Evolutionary conservation across 371 early-diverging fungal species (phyloP), one percentile per base, ranked within the genome.

Genomic region (Mucor mucedo): DNA sequence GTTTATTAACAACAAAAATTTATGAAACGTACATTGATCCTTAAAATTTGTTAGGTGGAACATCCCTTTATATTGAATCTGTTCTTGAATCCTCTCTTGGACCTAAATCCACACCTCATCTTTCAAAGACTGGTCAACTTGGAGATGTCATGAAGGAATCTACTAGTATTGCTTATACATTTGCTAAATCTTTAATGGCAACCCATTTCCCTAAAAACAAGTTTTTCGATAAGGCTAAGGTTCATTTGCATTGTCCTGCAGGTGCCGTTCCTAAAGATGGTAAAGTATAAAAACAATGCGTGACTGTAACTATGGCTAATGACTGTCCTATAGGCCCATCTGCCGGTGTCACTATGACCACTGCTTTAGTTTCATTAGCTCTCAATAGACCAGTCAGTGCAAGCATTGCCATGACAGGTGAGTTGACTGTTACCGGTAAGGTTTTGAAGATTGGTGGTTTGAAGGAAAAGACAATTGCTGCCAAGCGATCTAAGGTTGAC

Each of bases 91-190:
- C 91, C 0, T 81, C 87, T 27, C 74, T 89, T 16, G 66, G 75
- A 7, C 79, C 82, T n/a, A 84, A 87, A 54, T 85, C 87, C 9
- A 87, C 87, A 33, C 91, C 94, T 49, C 70, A 79, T 30, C 84
- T 93, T 42, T 77, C 84, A 49, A 87, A 84, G 60, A 97, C 99
- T 2, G 99, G 98, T 27, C 97, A 98, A 71, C 82, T 98, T 63
- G 98, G 98, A 40, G 96, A 97, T 74, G 98, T 98, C 29, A 98
- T 98, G 98, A 96, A 98, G 80, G 99, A 98, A 75, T 93, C 93
- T n/a, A 84, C 94, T 6, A 90, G 88, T 16, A 95, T 98, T 61
- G 97, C 99, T 0, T 96, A 97, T 77, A 97, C 97, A 0, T 97
- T 82, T 78, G 92, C 95, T 16, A 92, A 93, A 69, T 85, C 93